These are phyloP conservation scores for Monosporozyma aerobia DNA, from an alignment of 805 yeast genomes.

Conservation along the genomic window DNA sequence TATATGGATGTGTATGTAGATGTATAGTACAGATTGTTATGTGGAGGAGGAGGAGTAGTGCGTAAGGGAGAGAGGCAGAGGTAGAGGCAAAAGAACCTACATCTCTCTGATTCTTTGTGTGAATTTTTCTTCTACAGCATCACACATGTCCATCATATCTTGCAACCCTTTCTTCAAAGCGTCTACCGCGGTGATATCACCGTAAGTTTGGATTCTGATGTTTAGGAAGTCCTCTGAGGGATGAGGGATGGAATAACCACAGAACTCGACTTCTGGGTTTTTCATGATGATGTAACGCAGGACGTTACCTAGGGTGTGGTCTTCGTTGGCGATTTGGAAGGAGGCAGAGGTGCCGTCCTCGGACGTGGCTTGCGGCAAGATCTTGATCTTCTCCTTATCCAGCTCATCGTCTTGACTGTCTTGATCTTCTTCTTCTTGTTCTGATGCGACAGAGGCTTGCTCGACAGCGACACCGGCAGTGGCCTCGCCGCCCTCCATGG, in stretches of 20 bases:
- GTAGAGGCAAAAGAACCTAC: conserved; percentile 4
- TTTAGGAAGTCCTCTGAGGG: conserved; percentile 89
- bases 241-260: conserved; percentile 97
- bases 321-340: conserved; percentile 87
- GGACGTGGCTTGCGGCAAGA: conserved; percentile 69
- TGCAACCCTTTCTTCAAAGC: conserved; percentile 88
- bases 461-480: background rate
- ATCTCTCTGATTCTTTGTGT: conserved; percentile 52
- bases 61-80: too few relatives aligned
- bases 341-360: conserved; percentile 94
- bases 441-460: background rate
- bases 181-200: conserved; percentile 73
- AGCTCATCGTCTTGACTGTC: conserved; percentile 27
- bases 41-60: too few relatives aligned
- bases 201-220: conserved; percentile 90
- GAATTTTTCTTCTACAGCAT: conserved; percentile 72
- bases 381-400: conserved; percentile 48
- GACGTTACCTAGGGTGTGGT: conserved; percentile 93
- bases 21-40: background rate
- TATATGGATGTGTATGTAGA: background rate
- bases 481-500: conserved; percentile 1
- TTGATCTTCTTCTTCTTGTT: background rate
- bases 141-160: conserved; percentile 74
- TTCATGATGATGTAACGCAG: conserved; percentile 91
- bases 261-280: conserved; percentile 95